Base-by-base conservation (phyloP, 768 basidiomycete species). In the Amanita thiersii region DNA sequence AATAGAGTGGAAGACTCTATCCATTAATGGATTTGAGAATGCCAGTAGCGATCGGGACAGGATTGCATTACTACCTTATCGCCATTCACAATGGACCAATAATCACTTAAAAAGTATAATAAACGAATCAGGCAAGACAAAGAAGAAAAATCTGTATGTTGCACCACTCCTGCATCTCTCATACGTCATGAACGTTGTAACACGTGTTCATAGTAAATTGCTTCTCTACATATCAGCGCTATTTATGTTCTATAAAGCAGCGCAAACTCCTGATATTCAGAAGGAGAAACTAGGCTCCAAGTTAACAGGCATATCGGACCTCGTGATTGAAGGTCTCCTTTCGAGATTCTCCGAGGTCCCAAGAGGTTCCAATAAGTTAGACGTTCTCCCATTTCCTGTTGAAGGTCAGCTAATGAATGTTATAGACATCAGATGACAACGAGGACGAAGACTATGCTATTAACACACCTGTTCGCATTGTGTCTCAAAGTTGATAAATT, bases 171-270 rank as follows among this genome's bases (percentile, higher is more conserved):
- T 20, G 10, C 26, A 30, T 15, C 37, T 14, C 17, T 10, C 8
- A 23, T 15, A 21, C 28, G 8, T 28, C 8, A 25, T 19, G 18
- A 28, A 28, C 32, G 31, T 29, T 37, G 30, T 41, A 12, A 43
- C 37, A 46, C 18, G 23, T 18, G 25, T 18, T 20, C 17, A 4
- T n/a, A 90, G 88, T 36, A 85, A 82, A 62, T 75, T 86, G 35
- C 51, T 91, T 21, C 64, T 82, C 44, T 93, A 90, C 63, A 81
- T 94, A 48, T 79, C 90, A 1, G 64, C 74, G n/a, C 81, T 98
- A 73, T 65, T 93, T 45, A 65, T 72, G 6, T 85, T 93, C 62
- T 71, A 75, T 33, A 65, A 68, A 48, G 54, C 69, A 0, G 61
- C 69, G 5, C 50, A 55, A 20, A 49, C 49, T 42, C 61, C 62